Percentiles rank a stretch among this genome's conserved stretches.
phyloP scores from a whole-genome alignment of 495 filamentous ascomycete genomes.

The Hyaloscypha hepaticicola region DNA sequence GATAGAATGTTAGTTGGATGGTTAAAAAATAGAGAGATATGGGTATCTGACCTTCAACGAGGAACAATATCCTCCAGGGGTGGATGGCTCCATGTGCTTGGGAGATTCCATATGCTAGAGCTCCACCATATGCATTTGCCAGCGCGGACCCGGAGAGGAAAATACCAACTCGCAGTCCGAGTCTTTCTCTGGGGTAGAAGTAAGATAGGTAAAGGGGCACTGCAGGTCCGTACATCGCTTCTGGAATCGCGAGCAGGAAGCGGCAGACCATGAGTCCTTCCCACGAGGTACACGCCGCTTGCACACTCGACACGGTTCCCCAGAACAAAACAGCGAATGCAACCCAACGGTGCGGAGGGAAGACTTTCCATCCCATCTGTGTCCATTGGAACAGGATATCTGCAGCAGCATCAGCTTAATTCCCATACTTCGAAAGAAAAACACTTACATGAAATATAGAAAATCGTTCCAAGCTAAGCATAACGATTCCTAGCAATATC shows the following conservation, averaged over 20 bases:
- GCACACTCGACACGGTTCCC: conserved; percentile 58
- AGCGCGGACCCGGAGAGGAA: conserved; percentile 76
- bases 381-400: conserved; percentile 21
- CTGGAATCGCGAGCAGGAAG: conserved; percentile 50
- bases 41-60: conserved; percentile 58
- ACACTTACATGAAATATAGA: conserved; percentile 32
- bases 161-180: conserved; percentile 72
- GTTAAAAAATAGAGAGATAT: neutral
- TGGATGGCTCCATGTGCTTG: conserved; percentile 62
- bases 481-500: conserved; percentile 27
- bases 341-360: conserved; percentile 12
- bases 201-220: conserved; percentile 74
- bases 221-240: conserved; percentile 67
- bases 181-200: conserved; percentile 75
- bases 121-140: conserved; percentile 77
- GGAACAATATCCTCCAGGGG: conserved; percentile 77
- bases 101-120: conserved; percentile 76
- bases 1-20: neutral
- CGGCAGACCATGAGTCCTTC: conserved; percentile 62
- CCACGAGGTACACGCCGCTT: conserved; percentile 61
- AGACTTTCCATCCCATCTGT: conserved; percentile 10
- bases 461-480: conserved; percentile 36
- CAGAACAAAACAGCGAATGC: conserved; percentile 7
- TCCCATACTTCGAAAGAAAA: neutral
- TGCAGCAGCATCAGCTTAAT: neutral